Conservation (phyloP, 2,329 filamentous ascomycete species). For the Colletotrichum neosansevieriae region DNA sequence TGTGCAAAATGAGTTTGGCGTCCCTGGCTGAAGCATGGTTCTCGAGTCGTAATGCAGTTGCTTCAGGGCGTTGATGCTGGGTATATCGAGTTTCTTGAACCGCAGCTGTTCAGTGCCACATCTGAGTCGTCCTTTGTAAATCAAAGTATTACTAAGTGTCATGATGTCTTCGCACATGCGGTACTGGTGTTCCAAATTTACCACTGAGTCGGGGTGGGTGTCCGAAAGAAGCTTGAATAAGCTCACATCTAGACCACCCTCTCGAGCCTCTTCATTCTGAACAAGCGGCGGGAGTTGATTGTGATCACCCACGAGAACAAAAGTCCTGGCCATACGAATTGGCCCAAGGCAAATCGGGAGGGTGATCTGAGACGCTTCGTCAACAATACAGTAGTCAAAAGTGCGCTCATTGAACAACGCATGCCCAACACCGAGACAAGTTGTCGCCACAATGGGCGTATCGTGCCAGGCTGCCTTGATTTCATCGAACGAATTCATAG, state of each 20-base stretch:
- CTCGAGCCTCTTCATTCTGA: slow-evolving; percentile 87
- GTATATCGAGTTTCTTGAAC: slow-evolving; percentile 74
- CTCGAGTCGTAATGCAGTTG: slow-evolving; percentile 69
- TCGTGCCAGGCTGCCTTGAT: slow-evolving; percentile 86
- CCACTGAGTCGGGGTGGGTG: slow-evolving; percentile 85
- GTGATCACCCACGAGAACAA: slow-evolving; percentile 96
- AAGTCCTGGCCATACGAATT: slow-evolving; percentile 91
- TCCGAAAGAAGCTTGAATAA: slow-evolving; percentile 96
- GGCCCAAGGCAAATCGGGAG: slow-evolving; percentile 94
- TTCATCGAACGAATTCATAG: slow-evolving; percentile 83
- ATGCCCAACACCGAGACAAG: slow-evolving; percentile 92
- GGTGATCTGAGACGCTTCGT: slow-evolving; percentile 98
- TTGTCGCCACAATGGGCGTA: slow-evolving; percentile 91
- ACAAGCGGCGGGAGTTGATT: slow-evolving; percentile 96
- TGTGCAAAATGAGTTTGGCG: slow-evolving; percentile 67
- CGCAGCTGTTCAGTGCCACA: slow-evolving; percentile 87
- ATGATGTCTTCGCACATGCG: slow-evolving; percentile 99
- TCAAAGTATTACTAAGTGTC: slow-evolving; percentile 90
- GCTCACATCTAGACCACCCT: slow-evolving; percentile 90
- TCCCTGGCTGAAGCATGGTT: slow-evolving; percentile 55
- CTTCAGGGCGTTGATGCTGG: slow-evolving; percentile 71
- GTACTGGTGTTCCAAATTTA: slow-evolving; percentile 95
- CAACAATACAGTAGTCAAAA: slow-evolving; percentile 98
- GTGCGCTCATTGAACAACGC: slow-evolving; percentile 86
- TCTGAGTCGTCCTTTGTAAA: slow-evolving; percentile 90